A percentile compares a stretch with the other conserved stretches of the same genome.
phyloP scores from a whole-genome alignment of 257 asterid genomes.

The Craterostigma plantagineum region DNA sequence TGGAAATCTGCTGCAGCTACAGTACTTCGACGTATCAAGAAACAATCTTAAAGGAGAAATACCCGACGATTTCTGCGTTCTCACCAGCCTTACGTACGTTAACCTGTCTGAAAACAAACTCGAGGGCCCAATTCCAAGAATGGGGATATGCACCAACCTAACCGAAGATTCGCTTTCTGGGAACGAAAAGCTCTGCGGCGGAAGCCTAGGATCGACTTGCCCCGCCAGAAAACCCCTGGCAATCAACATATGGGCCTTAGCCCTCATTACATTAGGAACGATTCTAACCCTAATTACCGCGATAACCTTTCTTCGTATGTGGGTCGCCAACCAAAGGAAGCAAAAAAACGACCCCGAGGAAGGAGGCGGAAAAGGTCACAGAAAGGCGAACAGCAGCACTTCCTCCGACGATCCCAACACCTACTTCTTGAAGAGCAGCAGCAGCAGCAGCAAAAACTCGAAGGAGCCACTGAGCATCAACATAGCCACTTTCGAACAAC shows the following conservation, averaged over 20 bases:
- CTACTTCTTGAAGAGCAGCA: constrained; percentile 45
- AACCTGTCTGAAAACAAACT: constrained; percentile 36
- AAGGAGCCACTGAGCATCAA: constrained; percentile 85
- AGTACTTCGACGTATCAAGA: constrained; percentile 51
- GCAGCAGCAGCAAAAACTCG: too few relatives aligned
- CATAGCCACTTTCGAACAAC: constrained; percentile 77
- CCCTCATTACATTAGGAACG: constrained; percentile 23
- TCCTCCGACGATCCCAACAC: constrained; percentile 40
- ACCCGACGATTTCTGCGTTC: constrained; percentile 39
- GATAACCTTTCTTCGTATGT: constrained; percentile 21
- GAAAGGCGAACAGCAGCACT: constrained; percentile 11
- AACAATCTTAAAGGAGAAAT: constrained; percentile 42
- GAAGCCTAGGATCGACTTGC: constrained; percentile 32
- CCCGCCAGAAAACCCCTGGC: constrained; percentile 18
- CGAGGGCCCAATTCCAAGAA: constrained; percentile 45
- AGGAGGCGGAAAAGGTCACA: constrained; percentile 16
- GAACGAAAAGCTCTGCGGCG: constrained; percentile 58
- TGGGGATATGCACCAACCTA: constrained; percentile 39
- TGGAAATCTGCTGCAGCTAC: constrained; percentile 49
- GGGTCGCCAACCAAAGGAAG: constrained; percentile 16
- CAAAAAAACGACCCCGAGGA: constrained; percentile 14
- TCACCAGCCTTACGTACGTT: constrained; percentile 21
- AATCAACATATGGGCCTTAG: constrained; percentile 28
- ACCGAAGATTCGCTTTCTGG: constrained; percentile 36
- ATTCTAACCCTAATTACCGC: constrained; percentile 19